A percentile compares a stretch with the other conserved stretches of the same genome.
phyloP scores from a whole-genome alignment of 2,329 filamentous ascomycete species.

The Dichotomopilus funicola region DNA sequence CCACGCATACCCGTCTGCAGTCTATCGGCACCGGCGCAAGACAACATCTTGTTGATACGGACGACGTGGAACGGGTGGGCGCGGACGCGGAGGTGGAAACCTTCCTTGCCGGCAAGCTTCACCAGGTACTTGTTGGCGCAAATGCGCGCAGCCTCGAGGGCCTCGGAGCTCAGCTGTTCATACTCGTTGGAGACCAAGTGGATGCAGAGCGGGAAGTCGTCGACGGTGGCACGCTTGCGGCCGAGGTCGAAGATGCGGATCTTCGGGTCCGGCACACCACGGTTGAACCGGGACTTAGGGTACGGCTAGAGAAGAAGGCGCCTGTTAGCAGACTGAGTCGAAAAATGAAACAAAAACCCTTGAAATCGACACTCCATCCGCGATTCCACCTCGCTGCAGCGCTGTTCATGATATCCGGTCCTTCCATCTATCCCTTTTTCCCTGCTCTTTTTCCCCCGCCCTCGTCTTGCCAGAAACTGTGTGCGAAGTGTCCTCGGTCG shows the following conservation, averaged over 20 bases:
- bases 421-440: neutral
- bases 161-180: conserved; percentile 99
- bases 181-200: conserved; percentile 99
- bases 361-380: neutral
- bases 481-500: neutral
- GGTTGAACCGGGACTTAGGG: conserved; percentile 99
- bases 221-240: conserved; percentile 96
- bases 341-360: neutral
- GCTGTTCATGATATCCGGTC: neutral
- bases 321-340: conserved; percentile 45
- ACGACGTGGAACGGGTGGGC: conserved; percentile 99
- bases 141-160: conserved; percentile 98
- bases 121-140: conserved; percentile 98
- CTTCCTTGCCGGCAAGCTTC: conserved; percentile 66
- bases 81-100: conserved; percentile 70
- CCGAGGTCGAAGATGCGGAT: conserved; percentile 98
- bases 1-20: conserved; percentile 99
- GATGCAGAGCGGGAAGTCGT: conserved; percentile 98
- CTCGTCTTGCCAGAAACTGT: neutral
- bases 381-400: conserved; percentile 1
- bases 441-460: neutral
- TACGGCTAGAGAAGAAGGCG: conserved; percentile 67
- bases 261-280: conserved; percentile 83
- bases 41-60: conserved; percentile 99
- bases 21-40: conserved; percentile 99